Evolutionary conservation across 2,329 filamentous ascomycete genomes (phyloP).

Genomic region (Rhytidhysteron rufulum): DNA sequence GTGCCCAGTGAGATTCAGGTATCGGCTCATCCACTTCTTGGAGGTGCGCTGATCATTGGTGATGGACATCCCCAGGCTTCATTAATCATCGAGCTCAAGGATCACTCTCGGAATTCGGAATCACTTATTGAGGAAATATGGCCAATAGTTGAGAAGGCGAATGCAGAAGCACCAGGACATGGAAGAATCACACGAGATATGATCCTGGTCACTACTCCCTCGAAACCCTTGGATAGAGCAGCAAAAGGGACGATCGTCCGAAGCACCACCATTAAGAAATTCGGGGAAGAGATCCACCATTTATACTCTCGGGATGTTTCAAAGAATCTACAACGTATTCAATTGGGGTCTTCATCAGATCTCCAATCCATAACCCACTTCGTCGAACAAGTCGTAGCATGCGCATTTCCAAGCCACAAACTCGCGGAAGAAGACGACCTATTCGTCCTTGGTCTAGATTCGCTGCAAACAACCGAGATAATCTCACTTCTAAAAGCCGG

Average conservation of each 20-base stretch:
- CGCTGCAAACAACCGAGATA: conserved; percentile 17
- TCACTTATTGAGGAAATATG: conserved; percentile 43
- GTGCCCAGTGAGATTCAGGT: conserved; percentile 15
- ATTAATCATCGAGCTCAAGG: conserved; percentile 25
- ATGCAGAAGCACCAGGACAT: conserved; percentile 38
- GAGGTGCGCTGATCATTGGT: conserved; percentile 28
- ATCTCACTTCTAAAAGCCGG: conserved; percentile 18
- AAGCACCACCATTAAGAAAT: conserved; percentile 36
- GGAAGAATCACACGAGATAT: conserved; percentile 41
- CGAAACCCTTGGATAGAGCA: conserved; percentile 44
- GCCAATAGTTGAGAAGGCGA: conserved; percentile 43
- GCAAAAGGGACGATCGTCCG: conserved; percentile 46
- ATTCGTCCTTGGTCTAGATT: conserved; percentile 24
- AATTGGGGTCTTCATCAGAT: conserved; percentile 1
- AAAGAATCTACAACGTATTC: conserved; percentile 1
- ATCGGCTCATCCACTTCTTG: conserved; percentile 19
- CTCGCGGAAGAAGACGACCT: conserved; percentile 18
- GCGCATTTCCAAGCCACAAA: too few species aligned
- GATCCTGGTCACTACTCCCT: conserved; percentile 38
- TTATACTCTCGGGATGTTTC: conserved; percentile 36
- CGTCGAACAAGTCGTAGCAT: conserved; percentile 10
- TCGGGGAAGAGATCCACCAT: conserved; percentile 43
- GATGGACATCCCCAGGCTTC: conserved; percentile 22
- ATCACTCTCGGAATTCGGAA: conserved; percentile 8
- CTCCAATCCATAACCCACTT: conserved; percentile 8